Evolutionary conservation across 148 eudicot genomes (phyloP), one percentile per base, ranked within the genome.

Genomic region (Silene conica): DNA sequence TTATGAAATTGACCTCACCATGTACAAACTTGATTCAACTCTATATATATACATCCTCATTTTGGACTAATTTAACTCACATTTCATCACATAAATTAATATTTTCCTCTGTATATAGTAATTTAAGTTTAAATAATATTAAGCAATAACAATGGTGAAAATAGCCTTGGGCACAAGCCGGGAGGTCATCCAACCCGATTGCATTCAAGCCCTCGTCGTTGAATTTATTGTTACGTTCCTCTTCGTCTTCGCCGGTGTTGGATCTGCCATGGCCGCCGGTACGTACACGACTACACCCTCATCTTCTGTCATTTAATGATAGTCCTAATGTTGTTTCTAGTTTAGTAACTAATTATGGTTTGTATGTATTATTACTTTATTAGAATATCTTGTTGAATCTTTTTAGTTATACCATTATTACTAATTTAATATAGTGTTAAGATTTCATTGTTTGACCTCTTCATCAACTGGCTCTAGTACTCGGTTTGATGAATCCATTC

Each of bases 181-280:
- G 0, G 98, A 93, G 83, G 93, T 80, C 63, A 61, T 64, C 9
- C 88, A 89, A 75, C 78, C 85, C 18, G 94, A 93, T 64, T 87
- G 92, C 84, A 74, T 93, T 70, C 87, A 83, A 73, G 98, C 96
- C 54, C 92, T 90, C 10, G 64, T 89, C 11, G 96, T 91, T 10
- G 98, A 93, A 83, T 93, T 93, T 75, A 91, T 93, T 16, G 81
- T 84, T 78, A 93, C 98, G 46, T 93, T 93, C 80, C 92, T 93
- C 63, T 93, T 93, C 59, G 87, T 93, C 70, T 93, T 93, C 16
- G 96, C 85, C 52, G 96, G 98, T 5, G 98, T 93, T 45, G 98
- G 96, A 46, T 73, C 98, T 0, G 96, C 90, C 86, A 93, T 93
- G 93, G 83, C 92, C 45, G 76, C 86, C 1, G 91, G 93, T 89